A percentile compares a stretch with the other conserved stretches of the same genome.
Conservation (phyloP, 306 rosid species). For the Pterocarpus santalinus region DNA sequence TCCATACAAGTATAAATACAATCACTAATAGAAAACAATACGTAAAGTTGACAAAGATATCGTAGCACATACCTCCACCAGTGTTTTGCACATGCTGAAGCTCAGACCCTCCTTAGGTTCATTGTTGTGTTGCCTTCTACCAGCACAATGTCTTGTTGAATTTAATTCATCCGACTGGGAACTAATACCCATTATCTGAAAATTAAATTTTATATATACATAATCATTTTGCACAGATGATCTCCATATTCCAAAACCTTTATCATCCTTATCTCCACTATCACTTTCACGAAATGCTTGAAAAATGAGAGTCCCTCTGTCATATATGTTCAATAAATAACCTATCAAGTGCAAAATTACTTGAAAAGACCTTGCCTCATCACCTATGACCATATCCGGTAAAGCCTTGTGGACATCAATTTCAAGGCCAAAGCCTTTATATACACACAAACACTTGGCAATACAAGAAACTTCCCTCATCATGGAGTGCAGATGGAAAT, state of each 20-base stretch:
- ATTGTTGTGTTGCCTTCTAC: constrained; percentile 53
- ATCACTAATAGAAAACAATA: background rate
- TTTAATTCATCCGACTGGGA: constrained; percentile 53
- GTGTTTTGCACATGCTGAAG: constrained; percentile 74
- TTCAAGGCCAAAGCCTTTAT: constrained; percentile 67
- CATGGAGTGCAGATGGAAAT: constrained; percentile 72
- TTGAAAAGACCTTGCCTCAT: constrained; percentile 79
- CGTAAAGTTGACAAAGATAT: background rate
- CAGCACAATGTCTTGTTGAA: constrained; percentile 46
- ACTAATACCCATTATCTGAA: constrained; percentile 54
- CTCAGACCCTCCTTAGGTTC: constrained; percentile 69
- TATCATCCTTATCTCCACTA: constrained; percentile 57
- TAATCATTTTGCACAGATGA: constrained; percentile 52
- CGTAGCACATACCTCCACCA: constrained; percentile 69
- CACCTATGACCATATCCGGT: constrained; percentile 73
- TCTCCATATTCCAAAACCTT: constrained; percentile 60
- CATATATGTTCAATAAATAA: constrained; percentile 57
- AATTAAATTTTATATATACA: constrained; percentile 64
- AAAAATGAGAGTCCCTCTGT: constrained; percentile 58
- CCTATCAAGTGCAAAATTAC: constrained; percentile 83
- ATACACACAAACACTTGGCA: constrained; percentile 75
- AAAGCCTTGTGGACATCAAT: constrained; percentile 69
- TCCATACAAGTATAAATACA: background rate
- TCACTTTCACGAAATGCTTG: constrained; percentile 52
- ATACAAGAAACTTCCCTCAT: constrained; percentile 76